Percentiles rank a stretch among this genome's conserved stretches.
phyloP scores from a whole-genome alignment of 2,329 filamentous ascomycete species.

The Trichoderma hamatum region DNA sequence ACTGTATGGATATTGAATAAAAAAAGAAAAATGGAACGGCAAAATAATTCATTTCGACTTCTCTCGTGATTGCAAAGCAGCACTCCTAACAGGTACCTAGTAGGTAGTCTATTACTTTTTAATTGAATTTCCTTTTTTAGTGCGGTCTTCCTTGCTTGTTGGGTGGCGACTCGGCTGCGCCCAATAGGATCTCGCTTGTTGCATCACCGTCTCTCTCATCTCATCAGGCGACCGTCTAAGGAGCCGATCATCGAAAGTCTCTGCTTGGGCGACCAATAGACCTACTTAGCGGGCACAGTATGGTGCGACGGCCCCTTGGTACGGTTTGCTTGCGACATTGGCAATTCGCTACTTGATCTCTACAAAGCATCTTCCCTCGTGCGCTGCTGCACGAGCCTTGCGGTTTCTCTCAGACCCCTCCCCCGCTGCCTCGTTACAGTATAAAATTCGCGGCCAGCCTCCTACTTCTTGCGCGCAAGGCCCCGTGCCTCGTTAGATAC shows the following conservation, averaged over 20 bases:
- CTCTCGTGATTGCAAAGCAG: not conserved
- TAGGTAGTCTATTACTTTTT: not conserved
- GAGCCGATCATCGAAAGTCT: not conserved
- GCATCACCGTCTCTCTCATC: slow-evolving; percentile 12
- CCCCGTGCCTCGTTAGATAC: not conserved
- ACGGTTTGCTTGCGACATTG: not conserved
- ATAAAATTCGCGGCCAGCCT: not conserved
- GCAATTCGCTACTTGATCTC: not conserved
- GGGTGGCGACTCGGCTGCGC: slow-evolving; percentile 4
- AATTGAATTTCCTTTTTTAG: not conserved
- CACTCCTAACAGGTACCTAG: no score
- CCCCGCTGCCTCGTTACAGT: not conserved
- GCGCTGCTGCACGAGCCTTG: not conserved
- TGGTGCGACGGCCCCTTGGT: slow-evolving; percentile 7
- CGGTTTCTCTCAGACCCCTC: not conserved
- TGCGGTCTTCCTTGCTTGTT: not conserved
- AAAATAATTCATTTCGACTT: no score
- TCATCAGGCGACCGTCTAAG: not conserved
- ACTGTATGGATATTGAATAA: no score
- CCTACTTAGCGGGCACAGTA: slow-evolving; percentile 1
- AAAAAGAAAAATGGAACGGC: no score
- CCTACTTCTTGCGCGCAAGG: not conserved
- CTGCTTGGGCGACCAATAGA: not conserved
- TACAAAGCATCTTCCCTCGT: not conserved
- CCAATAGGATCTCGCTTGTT: slow-evolving; percentile 14